Base-by-base conservation (phyloP, 768 basidiomycete genomes). In the Termitomyces sp. region DNA sequence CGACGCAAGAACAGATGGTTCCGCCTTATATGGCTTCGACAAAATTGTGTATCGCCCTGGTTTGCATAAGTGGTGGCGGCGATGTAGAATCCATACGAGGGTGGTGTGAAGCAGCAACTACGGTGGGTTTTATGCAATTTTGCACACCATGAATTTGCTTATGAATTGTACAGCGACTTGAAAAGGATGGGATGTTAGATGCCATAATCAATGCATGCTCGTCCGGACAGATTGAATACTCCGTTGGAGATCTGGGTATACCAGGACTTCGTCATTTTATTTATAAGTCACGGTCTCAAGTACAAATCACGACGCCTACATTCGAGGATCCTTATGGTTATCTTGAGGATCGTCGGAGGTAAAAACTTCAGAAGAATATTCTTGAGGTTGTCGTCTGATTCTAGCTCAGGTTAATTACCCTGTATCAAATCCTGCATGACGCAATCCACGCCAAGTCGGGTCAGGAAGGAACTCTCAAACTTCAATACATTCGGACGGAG, bases 201-300 rank as follows among this genome's bases (percentile, higher is more conserved):
- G 77, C 81, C 12, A 78, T 92, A 53, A 68, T 75, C 17, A 75
- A 79, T 36, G 78, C 81, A 8, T 81, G 83, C 60, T 66, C 71
- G 36, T 71, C 80, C 48, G 77, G 83, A 54, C 69, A 79, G 45
- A 87, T 87, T 6, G 81, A 85, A 52, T 92, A 92, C 67, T 79
- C 83, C 7, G 83, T 88, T 59, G 86, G 86, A 3, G 88, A 91
- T 58, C 75, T 98, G 11, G 85, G 86, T n/a, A 88, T 96, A 64
- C 94, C 94, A 3, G 95, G 95, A 2, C 75, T 98, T 34, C 85
- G 92, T 36, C 97, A 99, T 72, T 99, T 98, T 70, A 76, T 98
- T 52, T 98, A 98, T 79, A 98, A 98, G 76, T 93, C 92, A 10
- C 82, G 93, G 12, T 78, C 84, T 7, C 86, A 92, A 67, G 95